Percentiles rank a stretch among this genome's conserved stretches.
These are phyloP conservation scores for Mrakia hoshinonis DNA, from an alignment of 768 basidiomycete species.

Conservation along the genomic window DNA sequence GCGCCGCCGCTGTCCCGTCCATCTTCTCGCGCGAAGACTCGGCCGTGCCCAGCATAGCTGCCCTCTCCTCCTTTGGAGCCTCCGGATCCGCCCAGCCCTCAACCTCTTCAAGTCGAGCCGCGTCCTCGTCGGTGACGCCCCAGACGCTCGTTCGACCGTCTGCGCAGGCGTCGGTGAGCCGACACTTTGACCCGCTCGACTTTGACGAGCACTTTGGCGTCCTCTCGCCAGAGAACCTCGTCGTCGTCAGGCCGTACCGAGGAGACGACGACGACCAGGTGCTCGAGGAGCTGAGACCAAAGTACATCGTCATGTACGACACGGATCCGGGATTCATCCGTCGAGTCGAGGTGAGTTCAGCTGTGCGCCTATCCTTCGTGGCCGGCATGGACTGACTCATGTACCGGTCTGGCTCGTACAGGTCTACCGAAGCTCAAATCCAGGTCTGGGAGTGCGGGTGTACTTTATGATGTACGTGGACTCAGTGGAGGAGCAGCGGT, in stretches of 20 bases:
- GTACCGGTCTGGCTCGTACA: constrained; percentile 37
- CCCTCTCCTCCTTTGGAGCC: not conserved
- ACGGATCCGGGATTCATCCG: constrained; percentile 87
- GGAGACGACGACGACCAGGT: constrained; percentile 88
- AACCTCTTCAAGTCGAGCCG: not conserved
- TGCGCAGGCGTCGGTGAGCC: constrained; percentile 27
- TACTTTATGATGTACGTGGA: constrained; percentile 94
- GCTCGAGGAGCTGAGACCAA: constrained; percentile 74
- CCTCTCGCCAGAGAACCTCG: constrained; percentile 63
- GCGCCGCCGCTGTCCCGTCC: not conserved
- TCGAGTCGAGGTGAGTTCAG: constrained; percentile 64
- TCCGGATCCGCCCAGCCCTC: too few species aligned
- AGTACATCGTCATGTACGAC: constrained; percentile 92
- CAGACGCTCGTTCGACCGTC: constrained; percentile 30
- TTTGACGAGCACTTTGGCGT: constrained; percentile 76
- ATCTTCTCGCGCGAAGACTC: constrained; percentile 14
- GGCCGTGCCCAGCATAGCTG: not conserved
- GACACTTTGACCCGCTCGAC: constrained; percentile 43
- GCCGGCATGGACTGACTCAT: not conserved
- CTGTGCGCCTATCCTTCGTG: too few species aligned
- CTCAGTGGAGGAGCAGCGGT: constrained; percentile 92
- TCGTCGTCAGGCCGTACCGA: constrained; percentile 76
- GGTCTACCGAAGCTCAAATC: constrained; percentile 79
- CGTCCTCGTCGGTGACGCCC: not conserved
- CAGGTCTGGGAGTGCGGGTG: constrained; percentile 72